Evolutionary conservation across 2,329 filamentous ascomycete genomes (phyloP), one percentile per base, ranked within the genome.

Genomic region (Microsporum audouinii): DNA sequence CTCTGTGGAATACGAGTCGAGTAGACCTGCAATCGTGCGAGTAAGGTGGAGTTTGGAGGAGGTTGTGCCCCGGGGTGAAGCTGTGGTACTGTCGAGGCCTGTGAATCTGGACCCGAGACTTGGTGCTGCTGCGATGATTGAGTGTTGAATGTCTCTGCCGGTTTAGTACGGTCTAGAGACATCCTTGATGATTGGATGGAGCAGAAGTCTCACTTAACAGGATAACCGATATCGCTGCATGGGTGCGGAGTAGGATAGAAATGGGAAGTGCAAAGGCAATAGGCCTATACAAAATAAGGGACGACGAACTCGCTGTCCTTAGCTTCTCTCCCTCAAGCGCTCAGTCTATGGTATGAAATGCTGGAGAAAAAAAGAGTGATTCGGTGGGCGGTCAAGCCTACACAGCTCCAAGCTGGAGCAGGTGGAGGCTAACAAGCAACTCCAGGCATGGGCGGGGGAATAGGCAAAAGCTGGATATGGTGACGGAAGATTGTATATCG

Each of bases 1-100:
- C 77, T 74, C 62, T 80, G 77, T 34, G 84, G 82, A 58, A 86
- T 72, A 41, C 72, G 75, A 63, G 75, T 76, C 51, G 76, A 74
- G 63, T 76, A 71, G 60, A 75, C 69, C 65, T 78, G 71, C 61
- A 78, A 61, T 61, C 73, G 74, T 51, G 68, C 59, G 45, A 77
- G 62, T 45, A 68, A 65, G 36, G 64, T 53, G 59, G 73, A 69
- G 43, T 39, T 68, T 58, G 68, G 65, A 57, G 70, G 64, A 67
- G 66, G 65, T 63, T 67, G 66, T 47, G 69, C 68, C 57, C 68
- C 64, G 58, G 69, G 57, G 64, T 71, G 67, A 49, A 70, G 34
- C 57, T 57, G 63, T 33, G 64, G 61, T 41, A 64, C 61, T 38
- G 68, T 61, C 47, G 68, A 66, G 61, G 68, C 58, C 58, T 62